A percentile compares a stretch with the other conserved stretches of the same genome.
These are phyloP conservation scores for Paulownia fortunei DNA, from an alignment of 257 asterid genomes.

Conservation along the genomic window DNA sequence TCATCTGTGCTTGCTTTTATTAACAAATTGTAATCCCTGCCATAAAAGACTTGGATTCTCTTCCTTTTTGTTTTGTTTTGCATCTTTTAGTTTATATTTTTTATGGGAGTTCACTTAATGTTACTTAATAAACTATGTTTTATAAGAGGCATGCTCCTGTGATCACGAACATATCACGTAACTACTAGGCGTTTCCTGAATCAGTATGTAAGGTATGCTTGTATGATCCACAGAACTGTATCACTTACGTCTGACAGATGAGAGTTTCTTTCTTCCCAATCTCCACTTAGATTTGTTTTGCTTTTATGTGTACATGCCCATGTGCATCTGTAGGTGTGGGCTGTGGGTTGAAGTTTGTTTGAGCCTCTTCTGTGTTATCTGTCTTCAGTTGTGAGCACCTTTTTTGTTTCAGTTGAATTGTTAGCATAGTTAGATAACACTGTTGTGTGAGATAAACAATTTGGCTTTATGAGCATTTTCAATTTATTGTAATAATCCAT, in stretches of 20 bases:
- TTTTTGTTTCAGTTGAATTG: neutral
- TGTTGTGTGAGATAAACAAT: neutral
- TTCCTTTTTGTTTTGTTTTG: neutral
- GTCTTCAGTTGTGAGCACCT: neutral
- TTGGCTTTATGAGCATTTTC: neutral
- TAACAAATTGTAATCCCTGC: neutral
- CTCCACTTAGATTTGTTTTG: conserved; percentile 1
- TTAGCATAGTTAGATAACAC: neutral
- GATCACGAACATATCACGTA: neutral
- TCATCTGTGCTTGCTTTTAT: neutral
- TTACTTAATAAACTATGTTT: neutral
- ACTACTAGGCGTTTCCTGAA: neutral
- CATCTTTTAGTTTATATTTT: neutral
- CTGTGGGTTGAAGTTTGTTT: neutral
- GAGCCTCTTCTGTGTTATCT: neutral
- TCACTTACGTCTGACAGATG: neutral
- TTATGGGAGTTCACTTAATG: neutral
- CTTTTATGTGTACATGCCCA: neutral
- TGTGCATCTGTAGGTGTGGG: neutral
- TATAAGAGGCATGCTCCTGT: neutral
- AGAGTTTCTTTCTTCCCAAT: neutral
- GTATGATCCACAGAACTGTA: neutral
- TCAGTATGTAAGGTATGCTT: neutral
- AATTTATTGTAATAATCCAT: neutral
- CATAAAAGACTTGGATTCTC: neutral